Base-by-base conservation (phyloP, 2,329 filamentous ascomycete species). In the Nemania abortiva region DNA sequence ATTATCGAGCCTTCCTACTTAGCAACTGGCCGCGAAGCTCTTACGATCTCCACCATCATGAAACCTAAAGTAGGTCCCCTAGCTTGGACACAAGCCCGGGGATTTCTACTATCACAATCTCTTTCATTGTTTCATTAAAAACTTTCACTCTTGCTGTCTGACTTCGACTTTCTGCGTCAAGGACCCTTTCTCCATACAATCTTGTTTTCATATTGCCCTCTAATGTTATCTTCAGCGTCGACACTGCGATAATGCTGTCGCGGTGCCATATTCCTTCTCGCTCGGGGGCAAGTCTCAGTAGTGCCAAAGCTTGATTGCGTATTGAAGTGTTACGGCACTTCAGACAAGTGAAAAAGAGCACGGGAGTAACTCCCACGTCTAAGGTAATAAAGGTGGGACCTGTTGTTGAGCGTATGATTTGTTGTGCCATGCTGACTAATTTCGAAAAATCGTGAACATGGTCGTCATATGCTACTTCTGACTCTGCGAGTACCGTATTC, bases 231-330 rank as follows among this genome's bases (percentile, higher is more conserved):
- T 49, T 49, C 7, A 49, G 7, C 20, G 45, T 49, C 5, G 45
- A 49, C 4, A 18, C 45, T 49, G 45, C 45, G 20, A 49, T 22
- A n/a, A 49, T n/a, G 5, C 18, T 49, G 9, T 49, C 45, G 45
- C 45, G 45, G 45, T 49, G 45, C 45, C 45, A 49, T 49, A 49
- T 49, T 49, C 45, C 45, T 49, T 49, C 45, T 22, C 45, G 45
- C n/a, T 49, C 45, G 11, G 45, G 45, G n/a, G 45, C n/a, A 22
- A 49, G 7, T 22, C 20, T 49, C n/a, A 49, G n/a, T 6, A 49
- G 45, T 18, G n/a, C 5, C 45, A 49, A 49, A 22, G 45, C 45
- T 49, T 49, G 45, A 18, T 6, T 49, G 45, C 45, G 45, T 49
- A 49, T 22, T 22, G 45, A 49, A 22, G 6, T 10, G 45, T 22